Evolutionary conservation across 129 eudicot species (phyloP).

Genomic region (Saussurea involucrata): DNA sequence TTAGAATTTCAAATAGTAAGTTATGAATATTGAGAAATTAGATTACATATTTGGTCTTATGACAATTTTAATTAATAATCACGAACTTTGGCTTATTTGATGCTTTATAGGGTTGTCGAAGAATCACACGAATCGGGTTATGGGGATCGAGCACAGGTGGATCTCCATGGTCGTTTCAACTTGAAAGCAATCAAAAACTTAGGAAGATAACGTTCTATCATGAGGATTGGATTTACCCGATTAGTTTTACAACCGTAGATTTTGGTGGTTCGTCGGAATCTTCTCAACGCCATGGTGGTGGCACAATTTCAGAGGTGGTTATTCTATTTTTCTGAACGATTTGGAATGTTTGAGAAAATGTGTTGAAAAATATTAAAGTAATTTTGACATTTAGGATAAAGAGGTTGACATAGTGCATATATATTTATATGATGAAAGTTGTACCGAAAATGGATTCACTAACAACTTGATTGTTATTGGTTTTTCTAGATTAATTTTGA

Average conservation of each 20-base stretch:
- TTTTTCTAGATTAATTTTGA: not conserved
- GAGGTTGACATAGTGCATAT: too few species aligned
- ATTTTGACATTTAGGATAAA: too few species aligned
- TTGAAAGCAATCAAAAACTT: constrained; percentile 19
- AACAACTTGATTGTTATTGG: not conserved
- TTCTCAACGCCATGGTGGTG: constrained; percentile 19
- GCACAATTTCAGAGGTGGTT: constrained; percentile 19
- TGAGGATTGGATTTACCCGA: constrained; percentile 1
- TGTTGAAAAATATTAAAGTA: too few species aligned
- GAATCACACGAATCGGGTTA: constrained; percentile 4
- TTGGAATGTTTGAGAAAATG: too few species aligned
- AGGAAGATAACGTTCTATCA: constrained; percentile 23
- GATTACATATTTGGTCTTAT: not conserved
- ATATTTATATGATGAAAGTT: not conserved
- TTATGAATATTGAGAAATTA: not conserved
- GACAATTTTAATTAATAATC: not conserved
- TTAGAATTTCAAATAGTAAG: constrained; percentile 26
- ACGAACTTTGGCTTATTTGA: not conserved
- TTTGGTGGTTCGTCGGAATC: not conserved
- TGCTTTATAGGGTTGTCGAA: constrained; percentile 14
- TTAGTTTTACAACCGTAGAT: constrained; percentile 5
- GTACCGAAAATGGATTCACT: not conserved
- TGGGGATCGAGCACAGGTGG: constrained; percentile 26
- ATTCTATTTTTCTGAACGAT: not conserved
- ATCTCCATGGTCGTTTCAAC: constrained; percentile 7